These are phyloP conservation scores for Ordospora pajunii DNA, from an alignment of 371 early-diverging fungal genomes.

Conservation along the genomic window DNA sequence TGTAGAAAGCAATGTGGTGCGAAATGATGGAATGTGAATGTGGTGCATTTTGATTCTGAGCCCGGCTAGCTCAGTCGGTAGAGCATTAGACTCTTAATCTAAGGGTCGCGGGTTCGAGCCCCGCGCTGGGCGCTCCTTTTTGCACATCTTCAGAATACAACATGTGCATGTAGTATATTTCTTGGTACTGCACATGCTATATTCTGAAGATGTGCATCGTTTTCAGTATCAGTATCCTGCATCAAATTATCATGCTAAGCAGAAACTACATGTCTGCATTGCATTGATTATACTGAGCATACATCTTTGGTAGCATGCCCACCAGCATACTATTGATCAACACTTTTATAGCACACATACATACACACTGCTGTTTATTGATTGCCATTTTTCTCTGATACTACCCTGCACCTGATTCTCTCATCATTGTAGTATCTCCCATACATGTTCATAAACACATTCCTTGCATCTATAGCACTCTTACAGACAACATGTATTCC, in stretches of 20 bases:
- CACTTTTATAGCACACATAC: too few relatives aligned
- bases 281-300: neutral
- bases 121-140: constrained; percentile 36
- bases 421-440: constrained; percentile 1
- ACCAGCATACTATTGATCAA: neutral
- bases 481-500: neutral
- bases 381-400: neutral
- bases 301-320: neutral
- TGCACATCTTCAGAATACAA: too few relatives aligned
- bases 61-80: constrained; percentile 57
- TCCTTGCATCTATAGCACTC: neutral
- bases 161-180: too few relatives aligned
- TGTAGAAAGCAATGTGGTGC: too few relatives aligned
- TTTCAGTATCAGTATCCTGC: too few relatives aligned
- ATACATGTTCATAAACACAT: constrained; percentile 4
- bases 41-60: neutral
- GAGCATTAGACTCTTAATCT: constrained; percentile 59
- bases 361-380: too few relatives aligned
- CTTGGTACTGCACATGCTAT: too few relatives aligned
- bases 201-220: too few relatives aligned
- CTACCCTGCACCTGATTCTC: neutral
- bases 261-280: neutral
- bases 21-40: neutral
- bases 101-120: constrained; percentile 57
- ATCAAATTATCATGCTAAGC: too few relatives aligned